Conservation (phyloP, 108 stramenopile genomes). For the Pseudonitzschia delicatissima region DNA sequence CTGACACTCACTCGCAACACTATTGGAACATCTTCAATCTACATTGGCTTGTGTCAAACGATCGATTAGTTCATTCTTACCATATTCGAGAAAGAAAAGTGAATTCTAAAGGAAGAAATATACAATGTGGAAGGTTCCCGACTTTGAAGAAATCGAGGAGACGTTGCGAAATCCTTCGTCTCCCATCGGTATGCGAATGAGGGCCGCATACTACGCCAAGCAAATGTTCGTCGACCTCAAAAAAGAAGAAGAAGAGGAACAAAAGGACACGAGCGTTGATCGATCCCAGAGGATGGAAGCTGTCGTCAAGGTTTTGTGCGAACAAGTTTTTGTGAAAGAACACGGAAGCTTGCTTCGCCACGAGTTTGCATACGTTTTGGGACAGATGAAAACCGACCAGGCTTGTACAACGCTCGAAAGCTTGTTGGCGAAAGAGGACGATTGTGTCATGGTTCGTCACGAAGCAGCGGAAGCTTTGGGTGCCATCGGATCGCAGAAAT, state of each 20-base stretch:
- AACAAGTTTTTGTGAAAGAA: slow-evolving; percentile 37
- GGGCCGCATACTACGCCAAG: slow-evolving; percentile 80
- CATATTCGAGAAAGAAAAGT: neutral
- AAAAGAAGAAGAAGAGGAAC: slow-evolving; percentile 5
- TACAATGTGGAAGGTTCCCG: slow-evolving; percentile 74
- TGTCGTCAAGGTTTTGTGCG: slow-evolving; percentile 48
- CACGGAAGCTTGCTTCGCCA: slow-evolving; percentile 93
- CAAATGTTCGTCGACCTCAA: slow-evolving; percentile 23
- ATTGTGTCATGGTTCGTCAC: slow-evolving; percentile 95
- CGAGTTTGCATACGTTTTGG: slow-evolving; percentile 97
- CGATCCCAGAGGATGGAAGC: slow-evolving; percentile 10
- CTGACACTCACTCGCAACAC: no score
- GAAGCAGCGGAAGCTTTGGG: slow-evolving; percentile 95
- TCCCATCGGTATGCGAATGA: slow-evolving; percentile 87
- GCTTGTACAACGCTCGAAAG: slow-evolving; percentile 51
- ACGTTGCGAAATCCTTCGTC: slow-evolving; percentile 51
- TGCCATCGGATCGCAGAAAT: slow-evolving; percentile 61
- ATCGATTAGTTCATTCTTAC: neutral
- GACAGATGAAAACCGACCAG: slow-evolving; percentile 84
- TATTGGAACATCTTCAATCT: no score
- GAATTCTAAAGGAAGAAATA: neutral
- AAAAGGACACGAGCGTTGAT: slow-evolving; percentile 12
- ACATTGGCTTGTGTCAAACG: no score
- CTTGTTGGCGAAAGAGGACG: slow-evolving; percentile 50
- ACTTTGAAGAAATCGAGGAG: slow-evolving; percentile 40